Evolutionary conservation across 1,284 basidiomycete species (phyloP), one percentile per base, ranked within the genome.

Genomic region (Puccinia coronata): DNA sequence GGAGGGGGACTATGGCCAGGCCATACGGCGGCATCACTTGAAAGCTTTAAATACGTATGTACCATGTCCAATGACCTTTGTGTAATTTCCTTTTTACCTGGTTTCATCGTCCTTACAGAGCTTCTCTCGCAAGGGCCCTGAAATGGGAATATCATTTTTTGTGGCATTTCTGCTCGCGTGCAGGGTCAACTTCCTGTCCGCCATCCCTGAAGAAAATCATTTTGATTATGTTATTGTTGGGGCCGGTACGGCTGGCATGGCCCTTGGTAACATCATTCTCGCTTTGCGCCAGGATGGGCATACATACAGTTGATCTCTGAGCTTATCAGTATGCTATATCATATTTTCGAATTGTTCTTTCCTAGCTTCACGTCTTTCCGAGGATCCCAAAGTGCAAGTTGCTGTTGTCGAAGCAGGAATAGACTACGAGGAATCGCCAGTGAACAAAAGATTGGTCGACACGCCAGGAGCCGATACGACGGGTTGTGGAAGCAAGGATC

Each of bases 321-420:
- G 8, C 43, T 11, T 14, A 18, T 18, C 20, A 14, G 2, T 16
- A 43, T 43, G 43, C 43, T 8, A 16, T 47, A 1, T 47, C 16
- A 28, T 28, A 28, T 57, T 57, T 57, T 9, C 31, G 43, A 6
- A 47, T 14, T 14, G 12, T 18, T 57, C 31, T 28, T 28, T 57
- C n/a, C 53, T 9, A n/a, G 53, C 53, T 31, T n/a, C 28, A 14
- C 28, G 55, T 61, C 83, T 85, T 34, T 85, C 84, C 51, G 84
- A 85, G 72, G 61, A 81, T 28, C 83, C 83, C 36, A 82, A 82
- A 76, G 82, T 84, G 80, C 78, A 71, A 43, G 85, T 85, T 69
- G 84, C 83, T 78, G 83, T 85, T 12, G 82, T 85, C 59, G 85
- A 85, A 82, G 84, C 84, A 11, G 84, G 85, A 75, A 28, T 70